These are phyloP conservation scores for Leucocoprinus leucothites DNA, from an alignment of 768 basidiomycete species.

Conservation along the genomic window DNA sequence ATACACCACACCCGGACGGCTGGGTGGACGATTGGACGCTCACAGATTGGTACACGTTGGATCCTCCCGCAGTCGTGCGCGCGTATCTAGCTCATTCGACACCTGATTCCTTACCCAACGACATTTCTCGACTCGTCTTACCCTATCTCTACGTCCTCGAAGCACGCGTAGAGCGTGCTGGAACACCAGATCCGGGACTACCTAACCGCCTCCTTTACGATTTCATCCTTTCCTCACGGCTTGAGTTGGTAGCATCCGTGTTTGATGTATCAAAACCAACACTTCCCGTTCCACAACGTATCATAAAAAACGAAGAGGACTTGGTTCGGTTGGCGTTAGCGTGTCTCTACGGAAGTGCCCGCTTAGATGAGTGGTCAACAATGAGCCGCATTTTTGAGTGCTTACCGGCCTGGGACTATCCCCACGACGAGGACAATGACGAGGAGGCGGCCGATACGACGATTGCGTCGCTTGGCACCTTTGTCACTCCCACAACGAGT, in stretches of 20 bases:
- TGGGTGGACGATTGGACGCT: conserved; percentile 72
- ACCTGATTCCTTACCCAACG: conserved; percentile 56
- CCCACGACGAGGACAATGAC: conserved; percentile 53
- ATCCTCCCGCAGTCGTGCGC: conserved; percentile 58
- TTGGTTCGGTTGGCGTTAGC: conserved; percentile 85
- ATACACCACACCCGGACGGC: conserved; percentile 50
- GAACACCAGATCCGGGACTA: conserved; percentile 64
- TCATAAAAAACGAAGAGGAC: conserved; percentile 80
- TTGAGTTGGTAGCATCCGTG: conserved; percentile 68
- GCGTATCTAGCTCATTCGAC: conserved; percentile 79
- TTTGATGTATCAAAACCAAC: conserved; percentile 95
- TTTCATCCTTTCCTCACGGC: conserved; percentile 63
- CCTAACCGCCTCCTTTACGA: conserved; percentile 66
- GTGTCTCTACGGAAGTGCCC: conserved; percentile 80
- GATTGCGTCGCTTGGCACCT: conserved; percentile 73
- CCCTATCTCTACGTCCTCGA: conserved; percentile 95
- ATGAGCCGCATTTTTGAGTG: conserved; percentile 97
- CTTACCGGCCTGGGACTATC: conserved; percentile 83
- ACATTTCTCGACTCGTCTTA: conserved; percentile 76
- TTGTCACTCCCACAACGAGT: conserved; percentile 71
- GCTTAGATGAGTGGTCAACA: conserved; percentile 67
- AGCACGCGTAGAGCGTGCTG: conserved; percentile 78
- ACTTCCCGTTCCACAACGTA: conserved; percentile 60
- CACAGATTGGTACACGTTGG: conserved; percentile 65
- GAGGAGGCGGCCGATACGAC: conserved; percentile 82